phyloP scores from a whole-genome alignment of 305 asterid genomes.

The Plantago rigida region DNA sequence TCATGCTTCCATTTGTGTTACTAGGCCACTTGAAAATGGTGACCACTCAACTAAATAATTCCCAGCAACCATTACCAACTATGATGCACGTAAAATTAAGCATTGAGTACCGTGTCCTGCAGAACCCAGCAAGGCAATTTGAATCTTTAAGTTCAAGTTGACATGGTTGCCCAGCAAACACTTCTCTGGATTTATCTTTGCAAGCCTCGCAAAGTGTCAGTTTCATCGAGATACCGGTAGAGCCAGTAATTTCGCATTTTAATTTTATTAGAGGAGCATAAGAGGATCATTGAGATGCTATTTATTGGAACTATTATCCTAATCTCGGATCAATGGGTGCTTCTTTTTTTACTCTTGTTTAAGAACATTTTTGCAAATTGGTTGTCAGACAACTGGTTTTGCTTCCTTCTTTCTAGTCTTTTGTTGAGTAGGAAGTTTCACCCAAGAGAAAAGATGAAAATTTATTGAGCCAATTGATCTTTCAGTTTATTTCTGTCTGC shows the following conservation, averaged over 20 bases:
- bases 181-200: too few species aligned
- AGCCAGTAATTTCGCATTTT: neutral
- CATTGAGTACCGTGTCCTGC: too few species aligned
- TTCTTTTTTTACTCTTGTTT: neutral
- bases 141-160: too few species aligned
- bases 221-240: neutral
- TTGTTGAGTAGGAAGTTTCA: conserved; percentile 1
- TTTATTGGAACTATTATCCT: neutral
- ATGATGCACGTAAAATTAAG: too few species aligned
- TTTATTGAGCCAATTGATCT: neutral
- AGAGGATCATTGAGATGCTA: neutral
- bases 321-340: neutral
- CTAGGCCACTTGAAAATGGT: too few species aligned
- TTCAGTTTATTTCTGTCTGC: conserved; percentile 20
- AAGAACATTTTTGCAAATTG: neutral
- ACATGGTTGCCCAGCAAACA: too few species aligned
- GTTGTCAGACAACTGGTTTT: neutral
- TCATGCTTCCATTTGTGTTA: too few species aligned
- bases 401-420: conserved; percentile 5
- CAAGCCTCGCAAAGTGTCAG: neutral
- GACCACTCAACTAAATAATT: too few species aligned
- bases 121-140: too few species aligned
- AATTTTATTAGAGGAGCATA: neutral
- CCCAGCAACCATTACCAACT: too few species aligned
- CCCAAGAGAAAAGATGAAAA: conserved; percentile 2